Conservation (phyloP, 73 alveolate species). For the Uronychia setigera region DNA sequence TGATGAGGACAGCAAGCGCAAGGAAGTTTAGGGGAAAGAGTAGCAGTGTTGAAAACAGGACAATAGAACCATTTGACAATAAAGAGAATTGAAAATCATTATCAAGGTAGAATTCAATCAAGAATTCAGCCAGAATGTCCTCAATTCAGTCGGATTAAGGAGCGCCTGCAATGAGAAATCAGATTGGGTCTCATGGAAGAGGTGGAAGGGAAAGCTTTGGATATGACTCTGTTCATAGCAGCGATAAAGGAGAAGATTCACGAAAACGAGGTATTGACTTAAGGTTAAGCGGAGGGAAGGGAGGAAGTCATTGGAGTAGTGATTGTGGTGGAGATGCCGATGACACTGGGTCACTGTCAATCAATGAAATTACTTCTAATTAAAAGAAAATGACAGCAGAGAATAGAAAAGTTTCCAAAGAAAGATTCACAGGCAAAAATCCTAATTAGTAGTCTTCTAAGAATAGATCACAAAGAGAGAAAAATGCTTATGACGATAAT, state of each 20-base stretch:
- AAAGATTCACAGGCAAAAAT: background rate
- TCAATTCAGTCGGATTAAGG: background rate
- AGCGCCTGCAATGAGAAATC: background rate
- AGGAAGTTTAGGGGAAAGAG: background rate
- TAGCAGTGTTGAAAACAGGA: background rate
- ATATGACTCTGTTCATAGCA: too few species aligned
- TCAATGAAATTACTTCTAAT: background rate
- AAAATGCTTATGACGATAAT: background rate
- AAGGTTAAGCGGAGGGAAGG: too few species aligned
- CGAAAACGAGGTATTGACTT: too few species aligned
- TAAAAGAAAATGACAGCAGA: background rate
- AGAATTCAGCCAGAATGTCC: background rate
- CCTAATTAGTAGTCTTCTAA: background rate
- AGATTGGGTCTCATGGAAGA: background rate
- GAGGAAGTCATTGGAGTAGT: too few species aligned
- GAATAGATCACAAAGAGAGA: background rate
- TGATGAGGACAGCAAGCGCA: background rate
- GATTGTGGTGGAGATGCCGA: too few species aligned
- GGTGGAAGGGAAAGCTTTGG: background rate
- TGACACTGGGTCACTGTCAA: background rate
- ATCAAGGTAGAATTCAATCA: background rate
- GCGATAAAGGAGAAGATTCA: too few species aligned
- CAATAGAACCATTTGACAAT: background rate
- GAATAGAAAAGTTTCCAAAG: background rate
- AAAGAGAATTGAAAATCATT: background rate